Conservation (phyloP, 176 grass and related monocot genomes). For the Areca catechu region DNA sequence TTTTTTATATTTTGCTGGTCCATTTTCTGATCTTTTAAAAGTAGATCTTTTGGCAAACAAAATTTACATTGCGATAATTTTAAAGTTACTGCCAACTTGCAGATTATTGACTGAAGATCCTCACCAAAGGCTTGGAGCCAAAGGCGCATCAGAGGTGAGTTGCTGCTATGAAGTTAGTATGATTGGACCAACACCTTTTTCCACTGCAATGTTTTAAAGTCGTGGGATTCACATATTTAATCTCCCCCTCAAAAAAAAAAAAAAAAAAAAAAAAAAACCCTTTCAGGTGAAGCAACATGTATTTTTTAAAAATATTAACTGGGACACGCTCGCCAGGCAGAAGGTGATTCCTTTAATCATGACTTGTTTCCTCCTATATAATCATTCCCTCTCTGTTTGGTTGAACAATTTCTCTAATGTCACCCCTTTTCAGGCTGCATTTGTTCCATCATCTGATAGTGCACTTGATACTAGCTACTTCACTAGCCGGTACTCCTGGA, state of each 20-base stretch:
- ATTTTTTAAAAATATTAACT: conserved; percentile 96
- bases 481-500: conserved; percentile 99
- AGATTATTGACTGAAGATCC: conserved; percentile 98
- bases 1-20: too few relatives aligned
- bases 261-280: background rate
- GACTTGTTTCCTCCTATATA: background rate
- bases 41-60: too few relatives aligned
- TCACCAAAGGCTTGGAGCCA: conserved; percentile 85
- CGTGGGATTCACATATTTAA: conserved; percentile 24
- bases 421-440: conserved; percentile 68
- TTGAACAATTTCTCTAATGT: background rate
- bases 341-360: conserved; percentile 42
- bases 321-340: conserved; percentile 91
- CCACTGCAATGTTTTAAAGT: background rate
- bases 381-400: conserved; percentile 7
- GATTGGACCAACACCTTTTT: conserved; percentile 1
- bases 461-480: conserved; percentile 95
- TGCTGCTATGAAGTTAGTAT: conserved; percentile 21
- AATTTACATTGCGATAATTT: too few relatives aligned
- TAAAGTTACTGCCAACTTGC: conserved; percentile 18
- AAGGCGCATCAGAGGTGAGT: conserved; percentile 89
- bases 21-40: too few relatives aligned
- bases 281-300: conserved; percentile 86
- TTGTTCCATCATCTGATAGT: conserved; percentile 93
- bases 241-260: conserved; percentile 3